Evolutionary conservation across 2,329 filamentous ascomycete species (phyloP).

Genomic region (Sphaerulina vaccinii): DNA sequence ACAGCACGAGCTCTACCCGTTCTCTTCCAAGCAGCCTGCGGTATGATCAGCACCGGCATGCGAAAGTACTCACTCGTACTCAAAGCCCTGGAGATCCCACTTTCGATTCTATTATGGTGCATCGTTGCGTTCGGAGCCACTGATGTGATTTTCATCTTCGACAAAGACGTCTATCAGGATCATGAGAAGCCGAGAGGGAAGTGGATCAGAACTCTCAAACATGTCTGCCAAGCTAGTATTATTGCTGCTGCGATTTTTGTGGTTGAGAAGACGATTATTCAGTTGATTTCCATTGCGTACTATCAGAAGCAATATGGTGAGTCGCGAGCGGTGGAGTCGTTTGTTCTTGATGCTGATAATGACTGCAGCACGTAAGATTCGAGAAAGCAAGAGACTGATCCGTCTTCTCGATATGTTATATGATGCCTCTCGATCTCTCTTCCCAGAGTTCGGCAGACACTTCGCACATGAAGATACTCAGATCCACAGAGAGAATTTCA

Average conservation of each 20-base stretch:
- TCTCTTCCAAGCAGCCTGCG: constrained; percentile 66
- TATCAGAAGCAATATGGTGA: constrained; percentile 66
- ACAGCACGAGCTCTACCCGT: constrained; percentile 60
- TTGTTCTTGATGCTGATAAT: constrained; percentile 30
- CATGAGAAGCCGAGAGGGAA: constrained; percentile 3
- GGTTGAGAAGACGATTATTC: constrained; percentile 66
- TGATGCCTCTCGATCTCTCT: constrained; percentile 74
- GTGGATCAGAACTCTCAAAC: constrained; percentile 46
- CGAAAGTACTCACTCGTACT: constrained; percentile 69
- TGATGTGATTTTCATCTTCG: constrained; percentile 39
- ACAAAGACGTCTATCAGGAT: constrained; percentile 26
- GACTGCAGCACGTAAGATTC: constrained; percentile 60
- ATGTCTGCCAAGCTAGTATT: constrained; percentile 60
- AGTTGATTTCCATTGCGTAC: constrained; percentile 70
- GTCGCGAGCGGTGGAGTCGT: constrained; percentile 37
- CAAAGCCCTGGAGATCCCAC: constrained; percentile 61
- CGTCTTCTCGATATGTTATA: constrained; percentile 73
- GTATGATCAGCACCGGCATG: constrained; percentile 68
- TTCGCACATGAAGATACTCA: constrained; percentile 77
- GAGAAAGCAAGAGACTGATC: constrained; percentile 74
- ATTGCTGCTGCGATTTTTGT: constrained; percentile 62
- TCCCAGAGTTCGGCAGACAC: constrained; percentile 77
- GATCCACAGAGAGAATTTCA: constrained; percentile 69
- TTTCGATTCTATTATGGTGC: constrained; percentile 68
- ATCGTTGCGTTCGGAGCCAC: constrained; percentile 63